Evolutionary conservation across 2,329 filamentous ascomycete species (phyloP), one percentile per base, ranked within the genome.

Genomic region (Biscogniauxia sp.): DNA sequence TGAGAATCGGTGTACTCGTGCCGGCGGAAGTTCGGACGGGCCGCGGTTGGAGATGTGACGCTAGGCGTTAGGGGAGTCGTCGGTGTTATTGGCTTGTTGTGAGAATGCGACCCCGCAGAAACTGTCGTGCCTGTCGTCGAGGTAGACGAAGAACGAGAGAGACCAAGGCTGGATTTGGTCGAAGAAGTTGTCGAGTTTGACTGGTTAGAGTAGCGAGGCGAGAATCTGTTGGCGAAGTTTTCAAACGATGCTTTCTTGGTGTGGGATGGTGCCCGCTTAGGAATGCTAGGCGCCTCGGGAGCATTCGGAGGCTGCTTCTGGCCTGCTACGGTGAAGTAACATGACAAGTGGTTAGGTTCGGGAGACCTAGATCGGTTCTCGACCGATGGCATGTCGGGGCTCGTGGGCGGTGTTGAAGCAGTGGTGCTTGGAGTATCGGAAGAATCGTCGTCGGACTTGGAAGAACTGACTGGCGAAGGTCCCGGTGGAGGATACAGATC

Each of bases 201-300:
- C 54, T 82, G 78, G 68, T 82, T 79, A 5, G 86, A 87, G 67
- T 45, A n/a, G 37, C 84, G 76, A 53, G 84, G 82, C 70, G 75
- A 57, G 68, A 75, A 60, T 63, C 88, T 83, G 68, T 88, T 88
- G 54, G 88, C 88, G 37, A 96, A 75, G 63, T 87, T 86, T 66
- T 95, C 91, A 72, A 92, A 89, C 0, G 82, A 82, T 5, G 89
- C 89, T 74, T 91, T 89, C 80, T 96, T 97, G 69, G 92, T 96
- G 78, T 97, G 94, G 9, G 92, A 94, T 3, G 90, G 84, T 2
- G 93, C 88, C 60, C 94, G 87, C 73, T 86, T 83, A 4, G 94
- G 94, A 61, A 97, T 88, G 17, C 79, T 78, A 0, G 92, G 92
- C 1, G 86, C 82, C 45, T 83, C 79, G 17, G 79, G 74, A 11